Percentiles rank a stretch among this genome's conserved stretches.
phyloP scores from a whole-genome alignment of 176 grass and related monocot genomes.

The Oryza coarctata region DNA sequence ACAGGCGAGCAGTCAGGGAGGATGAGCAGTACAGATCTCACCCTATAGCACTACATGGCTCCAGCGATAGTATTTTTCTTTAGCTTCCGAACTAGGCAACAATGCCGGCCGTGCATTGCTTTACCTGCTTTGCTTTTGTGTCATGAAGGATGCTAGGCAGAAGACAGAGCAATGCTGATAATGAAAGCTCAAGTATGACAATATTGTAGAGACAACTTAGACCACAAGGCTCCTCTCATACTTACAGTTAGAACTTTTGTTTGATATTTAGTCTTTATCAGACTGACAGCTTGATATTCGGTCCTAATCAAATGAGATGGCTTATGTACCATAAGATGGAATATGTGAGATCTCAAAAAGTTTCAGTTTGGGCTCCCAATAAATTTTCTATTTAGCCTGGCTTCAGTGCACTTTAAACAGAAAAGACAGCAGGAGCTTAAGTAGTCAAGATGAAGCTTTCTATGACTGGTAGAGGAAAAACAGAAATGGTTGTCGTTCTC shows the following conservation, averaged over 20 bases:
- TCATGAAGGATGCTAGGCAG: constrained; percentile 8
- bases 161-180: background rate
- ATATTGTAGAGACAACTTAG: constrained; percentile 6
- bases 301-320: constrained; percentile 2
- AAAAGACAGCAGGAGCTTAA: background rate
- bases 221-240: background rate
- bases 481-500: background rate
- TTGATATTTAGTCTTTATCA: background rate
- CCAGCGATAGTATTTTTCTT: background rate
- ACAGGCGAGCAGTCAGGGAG: background rate
- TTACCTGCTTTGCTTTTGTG: constrained; percentile 3
- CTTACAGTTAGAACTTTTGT: background rate
- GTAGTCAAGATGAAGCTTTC: background rate
- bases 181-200: constrained; percentile 2
- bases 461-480: background rate
- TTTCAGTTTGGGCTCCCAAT: background rate
- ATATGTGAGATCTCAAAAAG: background rate
- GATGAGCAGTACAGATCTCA: background rate
- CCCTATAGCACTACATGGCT: background rate
- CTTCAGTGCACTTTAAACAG: background rate
- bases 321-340: background rate
- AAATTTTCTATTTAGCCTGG: background rate
- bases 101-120: background rate
- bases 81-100: background rate
- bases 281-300: background rate